Base-by-base conservation (phyloP, 83 land plant genomes). In the Picea abies region DNA sequence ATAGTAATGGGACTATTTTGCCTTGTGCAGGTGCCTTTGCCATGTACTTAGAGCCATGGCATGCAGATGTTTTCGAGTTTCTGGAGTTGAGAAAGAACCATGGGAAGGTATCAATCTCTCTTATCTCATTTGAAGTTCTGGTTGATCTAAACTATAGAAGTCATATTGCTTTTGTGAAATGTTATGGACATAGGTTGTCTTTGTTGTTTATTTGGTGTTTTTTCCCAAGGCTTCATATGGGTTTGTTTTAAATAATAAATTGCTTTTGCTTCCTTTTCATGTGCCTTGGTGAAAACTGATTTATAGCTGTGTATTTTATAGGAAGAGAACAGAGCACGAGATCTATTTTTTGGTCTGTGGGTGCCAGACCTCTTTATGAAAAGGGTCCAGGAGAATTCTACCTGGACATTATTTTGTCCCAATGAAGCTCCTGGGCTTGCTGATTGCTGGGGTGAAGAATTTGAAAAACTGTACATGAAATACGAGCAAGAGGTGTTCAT, bases 371-470 rank as follows among this genome's bases (percentile, higher is more conserved):
- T 97, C n/a, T 97, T 97, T 79, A 97, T 97, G 99, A 83, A 89
- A 75, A 89, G 99, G 79, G 99, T 97, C 35, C 88, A 92, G 78
- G 81, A 71, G 29, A 88, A 95, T 85, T 91, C 87, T 3, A 39
- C 85, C 4, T 97, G 99, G 99, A 92, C 99, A 12, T 84, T 97
- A 65, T 97, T 97, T 69, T 97, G 98, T 76, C 99, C 99, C 19
- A 95, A 87, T 86, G 99, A 97, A 82, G 88, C 98, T 79, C 98
- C 98, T 16, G 98, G 99, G 4, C 83, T 97, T 70, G 94, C 99
- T 64, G 99, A 97, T 90, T 93, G 96, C 82, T 97, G 98, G 99
- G 99, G 98, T 71, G 92, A 93, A 73, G 95, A 95, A 70, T 97
- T 97, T 91, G 93, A 92, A 66, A 79, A 70, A 14, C 85, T 97